These are phyloP conservation scores for Penstemon newberryi DNA, from an alignment of 257 asterid species.

Conservation along the genomic window DNA sequence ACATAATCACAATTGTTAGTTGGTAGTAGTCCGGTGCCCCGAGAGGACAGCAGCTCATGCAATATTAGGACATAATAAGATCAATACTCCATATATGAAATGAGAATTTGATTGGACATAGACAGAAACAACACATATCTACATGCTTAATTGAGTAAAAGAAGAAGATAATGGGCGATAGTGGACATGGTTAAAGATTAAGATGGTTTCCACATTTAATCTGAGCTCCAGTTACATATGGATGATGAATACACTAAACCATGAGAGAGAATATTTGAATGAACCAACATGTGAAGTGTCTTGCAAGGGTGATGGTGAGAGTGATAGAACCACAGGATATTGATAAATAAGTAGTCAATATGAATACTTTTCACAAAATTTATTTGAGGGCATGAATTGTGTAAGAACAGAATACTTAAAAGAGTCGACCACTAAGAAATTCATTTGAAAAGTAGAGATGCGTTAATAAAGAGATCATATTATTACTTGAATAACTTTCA, in stretches of 20 bases:
- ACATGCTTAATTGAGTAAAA: neutral
- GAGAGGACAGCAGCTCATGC: too few species aligned
- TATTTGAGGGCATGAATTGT: too few species aligned
- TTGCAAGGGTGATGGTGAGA: neutral
- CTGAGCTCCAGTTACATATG: neutral
- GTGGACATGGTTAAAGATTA: too few species aligned
- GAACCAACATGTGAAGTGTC: neutral
- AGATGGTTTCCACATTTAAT: neutral
- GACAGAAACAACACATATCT: neutral
- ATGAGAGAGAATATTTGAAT: too few species aligned
- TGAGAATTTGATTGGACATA: neutral
- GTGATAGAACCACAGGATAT: neutral
- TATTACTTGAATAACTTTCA: neutral
- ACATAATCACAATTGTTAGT: neutral
- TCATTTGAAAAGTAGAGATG: too few species aligned
- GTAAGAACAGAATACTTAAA: too few species aligned
- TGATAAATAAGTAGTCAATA: neutral
- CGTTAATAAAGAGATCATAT: too few species aligned
- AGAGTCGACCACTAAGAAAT: too few species aligned
- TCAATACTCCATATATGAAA: too few species aligned
- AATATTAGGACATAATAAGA: too few species aligned
- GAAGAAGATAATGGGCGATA: too few species aligned
- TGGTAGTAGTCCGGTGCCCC: neutral
- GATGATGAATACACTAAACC: neutral
- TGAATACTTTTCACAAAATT: neutral